phyloP scores from a whole-genome alignment of 257 asterid genomes.

The Solanum chmielewskii region DNA sequence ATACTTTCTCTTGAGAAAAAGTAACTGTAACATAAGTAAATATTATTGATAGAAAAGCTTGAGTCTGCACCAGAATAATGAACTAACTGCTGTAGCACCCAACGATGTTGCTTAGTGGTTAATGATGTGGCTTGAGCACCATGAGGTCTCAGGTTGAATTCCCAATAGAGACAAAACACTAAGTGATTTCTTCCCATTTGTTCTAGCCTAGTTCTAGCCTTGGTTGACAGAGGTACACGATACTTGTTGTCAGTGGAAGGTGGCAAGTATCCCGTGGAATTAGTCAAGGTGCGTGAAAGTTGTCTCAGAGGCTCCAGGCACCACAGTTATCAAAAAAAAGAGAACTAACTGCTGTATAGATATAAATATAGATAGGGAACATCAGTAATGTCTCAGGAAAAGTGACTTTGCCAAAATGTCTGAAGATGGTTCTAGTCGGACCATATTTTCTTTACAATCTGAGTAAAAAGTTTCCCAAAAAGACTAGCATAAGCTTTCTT shows the following conservation, averaged over 20 bases:
- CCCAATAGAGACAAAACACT: not conserved
- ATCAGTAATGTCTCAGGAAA: not conserved
- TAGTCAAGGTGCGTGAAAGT: not conserved
- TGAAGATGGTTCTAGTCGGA: not conserved
- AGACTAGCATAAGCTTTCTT: not conserved
- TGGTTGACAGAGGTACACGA: rapidly evolving
- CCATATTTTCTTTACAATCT: not conserved
- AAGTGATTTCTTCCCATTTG: not conserved
- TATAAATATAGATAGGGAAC: not conserved
- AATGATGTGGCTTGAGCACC: not conserved
- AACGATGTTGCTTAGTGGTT: not conserved
- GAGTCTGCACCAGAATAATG: not conserved
- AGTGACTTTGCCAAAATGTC: not conserved
- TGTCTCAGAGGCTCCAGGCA: not conserved
- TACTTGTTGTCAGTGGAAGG: not conserved
- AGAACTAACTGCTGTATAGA: not conserved
- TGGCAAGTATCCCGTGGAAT: not conserved
- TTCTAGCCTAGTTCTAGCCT: not conserved
- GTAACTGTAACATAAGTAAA: not conserved
- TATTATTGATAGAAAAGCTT: not conserved
- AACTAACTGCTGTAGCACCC: not conserved
- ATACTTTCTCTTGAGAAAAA: not conserved
- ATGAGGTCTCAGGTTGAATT: not conserved
- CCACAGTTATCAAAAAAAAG: rapidly evolving
- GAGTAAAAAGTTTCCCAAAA: not conserved